These are phyloP conservation scores for Schizosaccharomyces cryophilus DNA, from an alignment of 805 yeast genomes.

Conservation along the genomic window DNA sequence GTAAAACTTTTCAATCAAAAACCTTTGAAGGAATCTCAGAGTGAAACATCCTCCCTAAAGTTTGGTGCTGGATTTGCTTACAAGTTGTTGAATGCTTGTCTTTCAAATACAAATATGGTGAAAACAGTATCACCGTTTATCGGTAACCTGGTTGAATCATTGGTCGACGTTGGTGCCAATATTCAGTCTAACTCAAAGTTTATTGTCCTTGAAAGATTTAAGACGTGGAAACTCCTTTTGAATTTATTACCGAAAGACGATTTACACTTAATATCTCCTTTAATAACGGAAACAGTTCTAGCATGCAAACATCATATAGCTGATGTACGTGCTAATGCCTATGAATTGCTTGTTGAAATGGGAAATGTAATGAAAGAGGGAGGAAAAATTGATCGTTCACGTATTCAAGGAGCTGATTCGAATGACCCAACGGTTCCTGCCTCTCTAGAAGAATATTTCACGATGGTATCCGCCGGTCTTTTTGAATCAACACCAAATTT, in stretches of 20 bases:
- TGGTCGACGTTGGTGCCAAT: neutral
- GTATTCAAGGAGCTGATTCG: constrained; percentile 19
- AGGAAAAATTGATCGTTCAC: constrained; percentile 27
- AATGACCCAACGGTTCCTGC: constrained; percentile 41
- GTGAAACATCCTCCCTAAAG: neutral
- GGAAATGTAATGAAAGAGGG: constrained; percentile 47
- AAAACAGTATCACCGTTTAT: neutral
- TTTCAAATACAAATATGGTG: neutral
- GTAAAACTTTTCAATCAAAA: neutral
- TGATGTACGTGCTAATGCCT: constrained; percentile 65
- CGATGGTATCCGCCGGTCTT: constrained; percentile 86
- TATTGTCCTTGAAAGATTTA: neutral
- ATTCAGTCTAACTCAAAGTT: neutral
- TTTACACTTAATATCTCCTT: constrained; percentile 53
- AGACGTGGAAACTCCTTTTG: constrained; percentile 17
- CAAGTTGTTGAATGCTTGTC: neutral
- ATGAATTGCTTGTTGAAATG: constrained; percentile 50
- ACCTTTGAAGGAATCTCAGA: neutral
- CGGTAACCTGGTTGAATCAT: neutral
- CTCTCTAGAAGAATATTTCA: constrained; percentile 56
- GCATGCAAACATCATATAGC: constrained; percentile 83
- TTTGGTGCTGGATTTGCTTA: neutral
- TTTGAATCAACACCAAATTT: constrained; percentile 85
- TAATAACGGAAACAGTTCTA: constrained; percentile 67
- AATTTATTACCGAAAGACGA: constrained; percentile 38